A percentile compares a stretch with the other conserved stretches of the same genome.
Conservation (phyloP, 75 land plant species). For the Gnetum montanum region DNA sequence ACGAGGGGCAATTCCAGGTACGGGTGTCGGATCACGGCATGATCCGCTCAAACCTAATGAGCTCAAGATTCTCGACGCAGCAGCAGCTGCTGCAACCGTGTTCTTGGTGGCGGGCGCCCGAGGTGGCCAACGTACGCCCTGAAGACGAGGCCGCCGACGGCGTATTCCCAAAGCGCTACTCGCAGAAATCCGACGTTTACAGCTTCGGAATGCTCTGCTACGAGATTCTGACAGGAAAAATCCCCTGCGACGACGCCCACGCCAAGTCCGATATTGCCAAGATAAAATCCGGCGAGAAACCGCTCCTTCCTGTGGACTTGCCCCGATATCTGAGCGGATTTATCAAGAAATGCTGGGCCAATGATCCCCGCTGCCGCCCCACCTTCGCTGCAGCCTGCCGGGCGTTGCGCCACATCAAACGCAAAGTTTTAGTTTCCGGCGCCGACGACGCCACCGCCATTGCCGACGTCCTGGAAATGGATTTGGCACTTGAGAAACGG, state of each 20-base stretch:
- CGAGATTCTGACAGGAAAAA: conserved; percentile 11
- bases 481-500: conserved; percentile 13
- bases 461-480: conserved; percentile 38
- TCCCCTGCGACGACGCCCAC: conserved; percentile 9
- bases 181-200: conserved; percentile 10
- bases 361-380: conserved; percentile 9
- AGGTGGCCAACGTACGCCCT: conserved; percentile 12
- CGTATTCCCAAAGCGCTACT: background rate
- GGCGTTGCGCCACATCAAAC: conserved; percentile 5
- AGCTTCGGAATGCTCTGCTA: conserved; percentile 15
- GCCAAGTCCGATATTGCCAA: conserved; percentile 21
- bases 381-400: conserved; percentile 11
- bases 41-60: background rate
- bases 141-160: background rate
- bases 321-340: conserved; percentile 37
- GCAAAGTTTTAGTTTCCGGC: conserved; percentile 26
- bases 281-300: conserved; percentile 50
- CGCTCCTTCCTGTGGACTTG: conserved; percentile 31
- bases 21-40: background rate
- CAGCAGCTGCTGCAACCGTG: conserved; percentile 30
- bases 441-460: conserved; percentile 16
- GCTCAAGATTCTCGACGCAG: conserved; percentile 20
- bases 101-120: conserved; percentile 18
- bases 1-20: background rate
- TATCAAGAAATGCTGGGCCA: conserved; percentile 42